Evolutionary conservation across 75 land plant genomes (phyloP), one percentile per base, ranked within the genome.

Genomic region (Selaginella tamariscina): DNA sequence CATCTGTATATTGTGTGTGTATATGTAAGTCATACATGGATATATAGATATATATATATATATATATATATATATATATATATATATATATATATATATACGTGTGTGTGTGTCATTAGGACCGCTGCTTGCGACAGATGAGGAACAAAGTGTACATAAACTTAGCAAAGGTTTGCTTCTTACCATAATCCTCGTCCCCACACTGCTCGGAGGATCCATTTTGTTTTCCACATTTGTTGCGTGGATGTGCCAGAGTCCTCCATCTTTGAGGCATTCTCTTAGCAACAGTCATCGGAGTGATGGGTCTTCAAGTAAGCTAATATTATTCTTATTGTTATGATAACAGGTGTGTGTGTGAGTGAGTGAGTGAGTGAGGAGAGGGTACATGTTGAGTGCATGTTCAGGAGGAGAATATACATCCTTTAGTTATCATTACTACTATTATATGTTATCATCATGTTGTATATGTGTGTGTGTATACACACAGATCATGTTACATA

Each of bases 171-270:
- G 62, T 8, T 2, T 59, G 21, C 62, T 59, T 5, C 62, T 59
- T 26, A 59, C 62, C 8, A n/a, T 59, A 2, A 9, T 59, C 21
- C 62, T 59, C 26, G 62, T 59, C 26, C 62, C 62, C 5, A 59
- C 62, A 9, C 62, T 59, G 21, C 62, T 59, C 26, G 62, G 62
- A n/a, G 62, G 62, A 5, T 59, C 62, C 5, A 59, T 59, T 21
- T n/a, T 59, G 62, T 26, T 59, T n/a, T 59, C 62, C 18, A 59
- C 26, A 2, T 59, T 23, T n/a, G 62, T 59, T 21, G 62, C 62
- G 23, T 59, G 62, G 27, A 59, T 59, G 62, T 59, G 62, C 26
- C 23, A 59, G 9, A 8, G 62, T 2, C 26, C 62, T 59, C 24
- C 23, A 59, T 59, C 26, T 59, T n/a, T 59, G 62, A 59, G 62